Conservation (phyloP, 176 grass and related monocot genomes). For the Oryza brachyantha region DNA sequence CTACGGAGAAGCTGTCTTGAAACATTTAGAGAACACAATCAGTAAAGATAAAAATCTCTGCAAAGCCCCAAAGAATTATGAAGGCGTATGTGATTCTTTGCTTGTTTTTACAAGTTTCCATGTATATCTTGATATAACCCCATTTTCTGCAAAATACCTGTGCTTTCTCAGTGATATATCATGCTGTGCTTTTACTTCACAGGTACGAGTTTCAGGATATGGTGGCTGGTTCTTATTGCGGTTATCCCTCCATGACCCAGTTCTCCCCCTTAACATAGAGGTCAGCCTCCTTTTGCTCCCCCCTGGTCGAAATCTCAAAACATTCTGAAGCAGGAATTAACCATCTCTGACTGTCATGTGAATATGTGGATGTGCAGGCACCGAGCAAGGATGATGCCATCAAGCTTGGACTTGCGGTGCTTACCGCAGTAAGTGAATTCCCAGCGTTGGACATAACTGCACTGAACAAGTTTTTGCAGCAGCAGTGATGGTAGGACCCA, state of each 20-base stretch:
- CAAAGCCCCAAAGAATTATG: constrained; percentile 67
- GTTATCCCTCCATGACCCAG: constrained; percentile 96
- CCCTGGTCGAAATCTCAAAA: neutral
- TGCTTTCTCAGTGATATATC: constrained; percentile 9
- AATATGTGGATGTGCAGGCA: constrained; percentile 43
- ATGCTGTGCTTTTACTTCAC: constrained; percentile 24
- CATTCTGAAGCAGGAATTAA: neutral
- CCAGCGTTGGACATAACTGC: constrained; percentile 63
- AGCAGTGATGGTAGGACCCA: constrained; percentile 30
- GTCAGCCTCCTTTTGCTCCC: constrained; percentile 25
- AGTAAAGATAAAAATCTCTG: constrained; percentile 48
- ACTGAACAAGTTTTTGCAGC: constrained; percentile 60
- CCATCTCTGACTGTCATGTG: neutral
- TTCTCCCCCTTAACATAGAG: constrained; percentile 97
- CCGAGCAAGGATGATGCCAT: constrained; percentile 59
- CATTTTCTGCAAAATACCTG: neutral
- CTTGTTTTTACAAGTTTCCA: neutral
- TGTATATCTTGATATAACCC: neutral
- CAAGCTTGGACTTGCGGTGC: constrained; percentile 65
- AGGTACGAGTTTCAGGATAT: constrained; percentile 93
- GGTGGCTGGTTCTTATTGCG: constrained; percentile 96
- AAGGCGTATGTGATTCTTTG: constrained; percentile 62
- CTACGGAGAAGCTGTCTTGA: constrained; percentile 85
- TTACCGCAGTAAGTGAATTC: constrained; percentile 65
- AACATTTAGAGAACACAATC: constrained; percentile 69